A percentile compares a stretch with the other conserved stretches of the same genome.
Conservation (phyloP, 305 asterid species). For the Fraxinus nigra region DNA sequence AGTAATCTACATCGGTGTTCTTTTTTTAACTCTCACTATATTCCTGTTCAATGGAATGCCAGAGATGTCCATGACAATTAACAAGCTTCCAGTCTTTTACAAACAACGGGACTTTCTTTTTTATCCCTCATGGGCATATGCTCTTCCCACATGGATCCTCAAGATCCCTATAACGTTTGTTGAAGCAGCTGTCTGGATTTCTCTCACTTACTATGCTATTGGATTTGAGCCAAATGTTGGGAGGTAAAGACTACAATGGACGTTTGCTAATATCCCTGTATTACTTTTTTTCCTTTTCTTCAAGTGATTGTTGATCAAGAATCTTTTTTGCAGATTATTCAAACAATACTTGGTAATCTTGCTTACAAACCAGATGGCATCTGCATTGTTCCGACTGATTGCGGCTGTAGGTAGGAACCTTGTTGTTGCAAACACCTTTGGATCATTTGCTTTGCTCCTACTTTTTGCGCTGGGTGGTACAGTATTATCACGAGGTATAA, state of each 20-base stretch:
- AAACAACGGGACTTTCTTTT: conserved; percentile 37
- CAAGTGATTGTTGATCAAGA: neutral
- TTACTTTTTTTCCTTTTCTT: neutral
- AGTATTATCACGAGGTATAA: conserved; percentile 38
- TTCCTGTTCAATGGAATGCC: conserved; percentile 41
- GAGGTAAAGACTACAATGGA: conserved; percentile 23
- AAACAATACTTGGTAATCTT: conserved; percentile 37
- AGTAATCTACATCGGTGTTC: conserved; percentile 28
- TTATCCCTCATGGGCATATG: conserved; percentile 45
- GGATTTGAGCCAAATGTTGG: conserved; percentile 40
- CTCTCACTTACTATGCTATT: conserved; percentile 37
- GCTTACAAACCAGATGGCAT: conserved; percentile 26
- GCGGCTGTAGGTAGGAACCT: conserved; percentile 39
- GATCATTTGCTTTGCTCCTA: conserved; percentile 30
- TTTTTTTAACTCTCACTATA: conserved; percentile 23
- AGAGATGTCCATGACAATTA: conserved; percentile 36
- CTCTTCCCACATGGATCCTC: conserved; percentile 34
- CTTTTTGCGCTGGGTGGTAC: conserved; percentile 41
- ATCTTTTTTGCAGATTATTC: conserved; percentile 33
- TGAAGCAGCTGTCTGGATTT: conserved; percentile 25
- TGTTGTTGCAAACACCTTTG: conserved; percentile 41
- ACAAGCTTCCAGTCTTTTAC: conserved; percentile 34
- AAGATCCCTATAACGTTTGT: conserved; percentile 27
- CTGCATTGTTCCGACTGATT: conserved; percentile 34
- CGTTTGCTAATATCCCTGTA: neutral